These are phyloP conservation scores for Rhinocladiella similis DNA, from an alignment of 2,329 filamentous ascomycete species.

Conservation along the genomic window DNA sequence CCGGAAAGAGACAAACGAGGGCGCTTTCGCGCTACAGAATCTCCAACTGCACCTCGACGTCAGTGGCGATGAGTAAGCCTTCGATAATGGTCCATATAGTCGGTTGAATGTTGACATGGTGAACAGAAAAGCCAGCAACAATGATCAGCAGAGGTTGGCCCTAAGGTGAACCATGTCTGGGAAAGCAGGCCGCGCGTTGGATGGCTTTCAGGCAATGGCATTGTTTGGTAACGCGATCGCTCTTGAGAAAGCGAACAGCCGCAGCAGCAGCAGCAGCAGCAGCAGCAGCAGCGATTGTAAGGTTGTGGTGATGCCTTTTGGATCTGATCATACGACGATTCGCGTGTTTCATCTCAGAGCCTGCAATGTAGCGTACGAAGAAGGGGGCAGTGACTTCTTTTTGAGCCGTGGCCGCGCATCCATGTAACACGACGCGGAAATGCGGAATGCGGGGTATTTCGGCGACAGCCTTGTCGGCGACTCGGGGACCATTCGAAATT, in stretches of 20 bases:
- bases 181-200: no score
- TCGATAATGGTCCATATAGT: not conserved
- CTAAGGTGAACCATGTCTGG: not conserved
- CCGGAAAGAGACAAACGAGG: not conserved
- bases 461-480: conserved; percentile 12
- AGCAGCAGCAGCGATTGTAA: no score
- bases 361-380: not conserved
- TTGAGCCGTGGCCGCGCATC: not conserved
- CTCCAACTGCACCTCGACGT: conserved; percentile 2
- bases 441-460: conserved; percentile 15
- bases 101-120: not conserved
- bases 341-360: no score
- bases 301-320: no score
- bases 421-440: conserved; percentile 3
- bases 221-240: no score
- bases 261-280: no score
- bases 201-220: no score
- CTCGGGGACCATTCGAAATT: not conserved
- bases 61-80: not conserved
- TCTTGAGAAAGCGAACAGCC: no score
- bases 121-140: not conserved
- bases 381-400: not conserved
- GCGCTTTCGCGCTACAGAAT: not conserved
- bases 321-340: no score
- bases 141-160: not conserved